phyloP scores from a whole-genome alignment of 2,329 filamentous ascomycete genomes.

The Nemania sp. region DNA sequence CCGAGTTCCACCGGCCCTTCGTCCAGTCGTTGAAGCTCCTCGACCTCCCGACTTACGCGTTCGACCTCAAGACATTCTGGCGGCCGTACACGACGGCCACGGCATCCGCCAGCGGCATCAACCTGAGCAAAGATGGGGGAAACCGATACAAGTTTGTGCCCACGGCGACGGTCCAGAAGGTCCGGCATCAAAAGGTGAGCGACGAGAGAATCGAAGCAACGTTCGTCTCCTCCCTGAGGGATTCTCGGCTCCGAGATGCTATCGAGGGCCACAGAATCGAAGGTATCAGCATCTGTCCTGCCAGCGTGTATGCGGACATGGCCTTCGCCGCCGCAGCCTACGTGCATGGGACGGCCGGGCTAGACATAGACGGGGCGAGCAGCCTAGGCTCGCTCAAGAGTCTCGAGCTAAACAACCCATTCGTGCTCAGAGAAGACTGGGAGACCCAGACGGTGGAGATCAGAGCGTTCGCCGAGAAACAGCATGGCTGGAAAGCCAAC shows the following conservation, averaged over 20 bases:
- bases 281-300: conserved; percentile 20
- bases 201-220: conserved; percentile 17
- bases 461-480: conserved; percentile 8
- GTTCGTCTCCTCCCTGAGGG: conserved; percentile 19
- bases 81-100: conserved; percentile 19
- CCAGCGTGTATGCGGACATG: conserved; percentile 29
- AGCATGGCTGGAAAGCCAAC: conserved; percentile 9
- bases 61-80: conserved; percentile 24
- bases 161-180: conserved; percentile 23
- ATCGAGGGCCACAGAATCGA: conserved; percentile 25
- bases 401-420: conserved; percentile 16
- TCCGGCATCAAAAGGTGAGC: conserved; percentile 2
- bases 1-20: conserved; percentile 20
- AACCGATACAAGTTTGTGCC: conserved; percentile 3
- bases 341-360: conserved; percentile 4
- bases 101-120: conserved; percentile 7
- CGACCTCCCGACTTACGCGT: conserved; percentile 25
- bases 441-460: conserved; percentile 13
- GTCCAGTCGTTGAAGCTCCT: conserved; percentile 11
- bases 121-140: neutral
- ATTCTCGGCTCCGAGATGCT: conserved; percentile 13
- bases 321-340: conserved; percentile 24
- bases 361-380: neutral
- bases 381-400: neutral
- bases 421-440: conserved; percentile 17